These are phyloP conservation scores for Tylopilus sp. DNA, from an alignment of 768 basidiomycete species.

Conservation along the genomic window DNA sequence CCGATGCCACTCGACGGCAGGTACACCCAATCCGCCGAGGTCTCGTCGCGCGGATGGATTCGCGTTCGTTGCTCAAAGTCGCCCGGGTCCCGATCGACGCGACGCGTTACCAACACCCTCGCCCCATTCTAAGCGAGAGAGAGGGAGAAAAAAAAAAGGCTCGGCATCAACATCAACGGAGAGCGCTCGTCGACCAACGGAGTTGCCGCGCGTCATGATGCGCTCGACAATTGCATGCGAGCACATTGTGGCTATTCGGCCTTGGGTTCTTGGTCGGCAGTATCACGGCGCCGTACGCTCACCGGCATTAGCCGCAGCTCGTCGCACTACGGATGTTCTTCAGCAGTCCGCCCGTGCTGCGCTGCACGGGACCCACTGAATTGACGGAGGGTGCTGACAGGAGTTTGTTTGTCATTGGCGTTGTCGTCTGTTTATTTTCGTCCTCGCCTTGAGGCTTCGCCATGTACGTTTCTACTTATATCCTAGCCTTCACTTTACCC, in stretches of 20 bases:
- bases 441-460: too few relatives aligned
- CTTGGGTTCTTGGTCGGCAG: not conserved
- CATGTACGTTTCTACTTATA: not conserved
- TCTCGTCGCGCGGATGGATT: not conserved
- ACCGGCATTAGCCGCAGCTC: not conserved
- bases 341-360: not conserved
- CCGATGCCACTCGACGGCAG: not conserved
- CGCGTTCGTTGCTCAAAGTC: too few relatives aligned
- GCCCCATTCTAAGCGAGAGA: slow-evolving; percentile 42
- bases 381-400: not conserved
- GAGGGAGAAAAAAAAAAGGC: too few relatives aligned
- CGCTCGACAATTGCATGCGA: not conserved
- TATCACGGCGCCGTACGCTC: not conserved
- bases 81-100: not conserved
- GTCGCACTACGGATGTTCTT: not conserved
- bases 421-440: not conserved
- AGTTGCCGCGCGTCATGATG: not conserved
- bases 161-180: too few relatives aligned
- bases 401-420: not conserved
- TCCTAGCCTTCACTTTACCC: not conserved
- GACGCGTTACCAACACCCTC: too few relatives aligned
- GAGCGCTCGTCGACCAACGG: not conserved
- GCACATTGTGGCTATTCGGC: not conserved
- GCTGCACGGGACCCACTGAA: not conserved
- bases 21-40: not conserved